Evolutionary conservation across 257 asterid species (phyloP).

Genomic region (Solanum gandarillasii): DNA sequence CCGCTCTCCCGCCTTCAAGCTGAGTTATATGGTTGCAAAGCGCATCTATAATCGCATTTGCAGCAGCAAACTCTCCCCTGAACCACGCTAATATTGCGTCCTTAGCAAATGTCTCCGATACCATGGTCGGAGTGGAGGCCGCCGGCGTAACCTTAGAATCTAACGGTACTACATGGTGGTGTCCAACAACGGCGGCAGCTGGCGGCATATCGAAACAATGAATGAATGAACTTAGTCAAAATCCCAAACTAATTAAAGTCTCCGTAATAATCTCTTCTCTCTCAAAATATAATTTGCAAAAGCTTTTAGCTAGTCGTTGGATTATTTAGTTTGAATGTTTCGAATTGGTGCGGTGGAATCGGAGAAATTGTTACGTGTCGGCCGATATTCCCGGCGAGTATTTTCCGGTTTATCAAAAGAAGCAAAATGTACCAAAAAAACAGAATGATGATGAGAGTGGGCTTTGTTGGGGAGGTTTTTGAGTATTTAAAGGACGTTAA

Average conservation of each 20-base stretch:
- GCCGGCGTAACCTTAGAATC: not conserved
- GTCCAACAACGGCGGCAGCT: constrained; percentile 49
- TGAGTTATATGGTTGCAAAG: constrained; percentile 68
- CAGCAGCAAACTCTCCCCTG: constrained; percentile 94
- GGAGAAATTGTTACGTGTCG: not conserved
- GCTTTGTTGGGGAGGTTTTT: not conserved
- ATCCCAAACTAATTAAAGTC: not conserved
- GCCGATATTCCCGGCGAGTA: constrained; percentile 9
- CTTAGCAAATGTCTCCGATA: constrained; percentile 58
- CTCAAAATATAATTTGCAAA: not conserved
- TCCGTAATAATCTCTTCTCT: not conserved
- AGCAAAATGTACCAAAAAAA: not conserved
- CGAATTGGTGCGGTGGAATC: not conserved
- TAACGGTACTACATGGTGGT: constrained; percentile 34
- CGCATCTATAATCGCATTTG: constrained; percentile 89
- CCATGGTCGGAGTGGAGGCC: constrained; percentile 20
- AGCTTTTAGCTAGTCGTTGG: not conserved
- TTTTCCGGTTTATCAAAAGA: not conserved
- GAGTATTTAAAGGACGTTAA: not conserved
- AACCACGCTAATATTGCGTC: constrained; percentile 92
- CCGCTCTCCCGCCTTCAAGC: constrained; percentile 46
- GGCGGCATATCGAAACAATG: constrained; percentile 52
- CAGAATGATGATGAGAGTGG: not conserved
- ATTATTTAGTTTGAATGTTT: not conserved
- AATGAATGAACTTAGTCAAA: constrained; percentile 9